phyloP scores from a whole-genome alignment of 768 basidiomycete genomes.

The Pleurotus citrinopileatus region DNA sequence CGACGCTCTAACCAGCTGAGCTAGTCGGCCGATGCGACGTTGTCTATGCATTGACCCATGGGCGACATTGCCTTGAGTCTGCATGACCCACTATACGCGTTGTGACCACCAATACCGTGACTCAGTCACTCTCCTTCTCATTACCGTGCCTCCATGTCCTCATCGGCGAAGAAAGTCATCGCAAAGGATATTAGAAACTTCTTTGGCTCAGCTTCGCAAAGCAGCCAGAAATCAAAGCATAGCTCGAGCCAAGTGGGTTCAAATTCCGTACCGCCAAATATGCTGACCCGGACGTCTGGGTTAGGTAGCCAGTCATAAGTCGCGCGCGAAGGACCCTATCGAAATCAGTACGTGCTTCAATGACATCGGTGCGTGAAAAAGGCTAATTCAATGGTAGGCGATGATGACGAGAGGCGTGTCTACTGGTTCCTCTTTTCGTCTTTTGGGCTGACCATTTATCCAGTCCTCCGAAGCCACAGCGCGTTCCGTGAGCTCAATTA shows the following conservation, averaged over 20 bases:
- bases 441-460: background rate
- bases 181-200: background rate
- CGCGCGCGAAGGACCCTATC: background rate
- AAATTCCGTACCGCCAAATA: background rate
- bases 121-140: background rate
- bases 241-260: background rate
- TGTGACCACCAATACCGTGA: no score
- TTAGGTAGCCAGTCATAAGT: background rate
- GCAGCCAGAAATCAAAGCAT: background rate
- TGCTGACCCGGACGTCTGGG: background rate
- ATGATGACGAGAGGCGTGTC: background rate
- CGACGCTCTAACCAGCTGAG: conserved; percentile 87
- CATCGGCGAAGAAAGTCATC: background rate
- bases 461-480: background rate
- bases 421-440: background rate
- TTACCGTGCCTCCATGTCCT: background rate
- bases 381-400: background rate
- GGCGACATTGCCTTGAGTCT: no score
- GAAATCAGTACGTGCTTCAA: background rate
- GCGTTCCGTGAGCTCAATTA: background rate
- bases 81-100: no score
- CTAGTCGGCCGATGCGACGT: conserved; percentile 75
- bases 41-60: no score
- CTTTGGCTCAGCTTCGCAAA: background rate
- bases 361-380: background rate